Evolutionary conservation across 768 basidiomycete genomes (phyloP), one percentile per base, ranked within the genome.

Genomic region (Gymnopilus junonius): DNA sequence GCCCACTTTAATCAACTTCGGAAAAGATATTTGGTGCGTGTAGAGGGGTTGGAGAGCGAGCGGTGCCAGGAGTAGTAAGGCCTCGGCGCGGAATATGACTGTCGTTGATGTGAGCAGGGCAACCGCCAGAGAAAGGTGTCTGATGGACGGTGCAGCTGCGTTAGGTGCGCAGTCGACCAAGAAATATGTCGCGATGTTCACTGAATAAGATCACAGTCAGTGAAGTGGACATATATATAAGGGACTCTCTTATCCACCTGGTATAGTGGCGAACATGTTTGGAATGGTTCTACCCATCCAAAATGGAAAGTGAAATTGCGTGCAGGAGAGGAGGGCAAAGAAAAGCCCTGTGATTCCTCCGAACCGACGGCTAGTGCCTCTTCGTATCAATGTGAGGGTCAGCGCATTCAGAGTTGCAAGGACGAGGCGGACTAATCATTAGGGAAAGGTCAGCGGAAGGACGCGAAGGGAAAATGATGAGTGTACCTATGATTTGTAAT

Each of bases 251-350:
- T 65, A n/a, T n/a, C n/a, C n/a, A 96, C 95, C 92, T 46, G 89
- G 86, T 2, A 91, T 79, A 15, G 95, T 77, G 3, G 95, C 95
- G 64, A 95, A 88, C 89, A 95, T 97, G 73, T 99, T 99, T 1
- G 97, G 97, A 7, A 99, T 75, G 0, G 97, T 97, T 58, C 97
- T 79, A 2, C 95, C 89, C 82, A 95, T 93, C 90, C 94, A 99
- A 73, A 94, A 99, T 6, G 89, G 89, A 6, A 96, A 71, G 71
- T 99, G 97, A 71, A 97, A 99, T 71, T 97, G 95, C 0, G 90
- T 87, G 66, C 87, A 82, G 3, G 87, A 87, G n/a, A 97, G 72
- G 0, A 95, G 64, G 1, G 84, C 74, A 72, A 90, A 97, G 69
- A 86, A 81, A 15, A 82, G 69, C 15, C 87, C 80, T 0, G 88